Percentiles rank a stretch among this genome's conserved stretches.
Evolutionary conservation across 1,284 basidiomycete genomes (phyloP).

Genomic region (Cerrena zonata): DNA sequence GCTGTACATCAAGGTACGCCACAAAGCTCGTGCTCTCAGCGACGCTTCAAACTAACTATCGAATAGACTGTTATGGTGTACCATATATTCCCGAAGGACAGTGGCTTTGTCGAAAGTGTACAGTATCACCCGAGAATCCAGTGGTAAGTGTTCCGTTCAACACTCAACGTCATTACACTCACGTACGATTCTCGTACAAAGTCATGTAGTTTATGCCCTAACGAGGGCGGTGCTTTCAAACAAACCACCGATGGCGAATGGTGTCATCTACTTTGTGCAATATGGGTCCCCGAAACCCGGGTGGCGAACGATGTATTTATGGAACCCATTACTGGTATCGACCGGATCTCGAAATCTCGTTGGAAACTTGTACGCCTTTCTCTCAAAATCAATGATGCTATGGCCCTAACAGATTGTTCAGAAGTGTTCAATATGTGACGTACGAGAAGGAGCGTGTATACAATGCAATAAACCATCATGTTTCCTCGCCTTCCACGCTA

Average conservation of each 20-base stretch:
- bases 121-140: constrained; percentile 92
- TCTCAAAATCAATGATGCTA: neutral
- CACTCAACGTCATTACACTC: neutral
- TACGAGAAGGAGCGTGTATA: constrained; percentile 86
- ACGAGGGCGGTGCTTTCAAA: constrained; percentile 97
- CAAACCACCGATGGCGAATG: constrained; percentile 91
- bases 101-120: constrained; percentile 98
- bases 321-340: constrained; percentile 93
- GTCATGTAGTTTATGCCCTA: constrained; percentile 92
- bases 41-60: neutral
- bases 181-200: constrained; percentile 27
- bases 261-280: constrained; percentile 95
- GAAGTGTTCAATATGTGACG: constrained; percentile 85
- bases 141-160: constrained; percentile 55
- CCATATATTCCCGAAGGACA: constrained; percentile 99
- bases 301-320: constrained; percentile 96
- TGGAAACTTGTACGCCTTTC: constrained; percentile 80
- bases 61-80: constrained; percentile 94
- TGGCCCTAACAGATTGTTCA: constrained; percentile 17
- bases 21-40: neutral
- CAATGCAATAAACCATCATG: constrained; percentile 92
- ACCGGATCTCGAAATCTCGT: constrained; percentile 82
- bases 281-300: constrained; percentile 94
- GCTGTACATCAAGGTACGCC: constrained; percentile 91
- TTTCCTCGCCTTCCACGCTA: constrained; percentile 91